Evolutionary conservation across 148 eudicot species (phyloP).

Genomic region (Cornus suecica): DNA sequence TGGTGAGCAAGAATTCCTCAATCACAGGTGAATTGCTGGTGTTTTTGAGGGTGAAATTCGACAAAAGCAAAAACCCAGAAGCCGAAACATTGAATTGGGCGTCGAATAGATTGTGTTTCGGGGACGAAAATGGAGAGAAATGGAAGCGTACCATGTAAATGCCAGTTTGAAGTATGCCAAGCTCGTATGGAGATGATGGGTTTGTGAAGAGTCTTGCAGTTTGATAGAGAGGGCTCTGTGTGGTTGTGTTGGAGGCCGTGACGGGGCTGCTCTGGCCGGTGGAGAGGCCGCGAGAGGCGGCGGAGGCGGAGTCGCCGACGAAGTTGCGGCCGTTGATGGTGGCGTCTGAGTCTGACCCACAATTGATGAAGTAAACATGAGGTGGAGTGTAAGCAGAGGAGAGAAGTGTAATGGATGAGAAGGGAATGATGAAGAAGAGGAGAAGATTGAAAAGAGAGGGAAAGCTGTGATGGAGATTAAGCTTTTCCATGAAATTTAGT

Average conservation of each 20-base stretch:
- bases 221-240: slow-evolving; percentile 14
- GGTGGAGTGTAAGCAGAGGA: slow-evolving; percentile 9
- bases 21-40: slow-evolving; percentile 2
- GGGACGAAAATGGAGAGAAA: slow-evolving; percentile 32
- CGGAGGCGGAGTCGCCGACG: slow-evolving; percentile 23
- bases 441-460: background rate
- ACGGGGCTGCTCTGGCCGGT: slow-evolving; percentile 5
- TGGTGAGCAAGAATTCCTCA: slow-evolving; percentile 31
- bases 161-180: slow-evolving; percentile 21
- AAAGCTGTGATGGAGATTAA: background rate
- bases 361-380: slow-evolving; percentile 43
- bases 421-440: background rate
- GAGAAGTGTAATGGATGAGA: slow-evolving; percentile 8
- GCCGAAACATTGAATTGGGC: slow-evolving; percentile 38
- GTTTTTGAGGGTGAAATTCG: slow-evolving; percentile 19
- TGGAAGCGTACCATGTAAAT: slow-evolving; percentile 44
- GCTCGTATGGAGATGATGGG: slow-evolving; percentile 23
- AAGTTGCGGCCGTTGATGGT: slow-evolving; percentile 25
- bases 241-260: slow-evolving; percentile 7
- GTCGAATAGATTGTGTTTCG: background rate
- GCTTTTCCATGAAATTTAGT: slow-evolving; percentile 3
- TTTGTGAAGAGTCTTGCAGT: slow-evolving; percentile 33
- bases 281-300: slow-evolving; percentile 3
- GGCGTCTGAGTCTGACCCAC: slow-evolving; percentile 37
- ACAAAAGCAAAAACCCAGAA: slow-evolving; percentile 22